A percentile compares a stretch with the other conserved stretches of the same genome.
phyloP scores from a whole-genome alignment of 306 rosid genomes.

The Datisca glomerata region DNA sequence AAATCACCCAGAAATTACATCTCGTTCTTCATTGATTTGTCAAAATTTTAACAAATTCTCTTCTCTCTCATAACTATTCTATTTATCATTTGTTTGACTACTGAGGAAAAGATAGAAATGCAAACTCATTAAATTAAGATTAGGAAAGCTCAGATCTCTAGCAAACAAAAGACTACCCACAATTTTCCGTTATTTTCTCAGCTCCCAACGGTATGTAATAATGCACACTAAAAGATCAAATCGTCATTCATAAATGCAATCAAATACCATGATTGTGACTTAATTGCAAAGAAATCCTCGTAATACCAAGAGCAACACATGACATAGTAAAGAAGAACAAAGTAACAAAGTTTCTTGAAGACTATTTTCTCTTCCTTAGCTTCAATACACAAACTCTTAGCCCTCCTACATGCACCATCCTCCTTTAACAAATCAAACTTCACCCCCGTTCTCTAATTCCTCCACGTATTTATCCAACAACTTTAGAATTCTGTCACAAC shows the following conservation, averaged over 20 bases:
- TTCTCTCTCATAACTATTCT: no score
- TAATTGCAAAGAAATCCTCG: conserved; percentile 65
- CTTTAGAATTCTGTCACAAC: no score
- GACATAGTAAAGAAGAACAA: conserved; percentile 56
- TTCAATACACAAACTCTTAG: conserved; percentile 70
- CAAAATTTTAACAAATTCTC: no score
- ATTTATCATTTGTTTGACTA: no score
- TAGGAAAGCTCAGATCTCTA: neutral
- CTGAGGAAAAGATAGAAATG: no score
- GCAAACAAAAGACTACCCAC: neutral
- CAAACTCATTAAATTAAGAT: neutral
- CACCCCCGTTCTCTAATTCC: conserved; percentile 70
- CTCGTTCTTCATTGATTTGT: no score
- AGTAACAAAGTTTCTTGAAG: conserved; percentile 61
- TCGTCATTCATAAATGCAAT: no score
- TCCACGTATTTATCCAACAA: conserved; percentile 59
- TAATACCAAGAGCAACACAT: conserved; percentile 52
- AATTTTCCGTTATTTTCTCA: neutral
- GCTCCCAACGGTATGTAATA: no score
- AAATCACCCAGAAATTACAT: no score
- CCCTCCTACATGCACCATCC: conserved; percentile 82
- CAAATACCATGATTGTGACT: no score
- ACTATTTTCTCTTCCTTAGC: conserved; percentile 62
- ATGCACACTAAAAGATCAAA: no score
- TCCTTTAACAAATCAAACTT: conserved; percentile 87